Base-by-base conservation (phyloP, 176 grass and related monocot genomes). In the Cymbopogon citratus region DNA sequence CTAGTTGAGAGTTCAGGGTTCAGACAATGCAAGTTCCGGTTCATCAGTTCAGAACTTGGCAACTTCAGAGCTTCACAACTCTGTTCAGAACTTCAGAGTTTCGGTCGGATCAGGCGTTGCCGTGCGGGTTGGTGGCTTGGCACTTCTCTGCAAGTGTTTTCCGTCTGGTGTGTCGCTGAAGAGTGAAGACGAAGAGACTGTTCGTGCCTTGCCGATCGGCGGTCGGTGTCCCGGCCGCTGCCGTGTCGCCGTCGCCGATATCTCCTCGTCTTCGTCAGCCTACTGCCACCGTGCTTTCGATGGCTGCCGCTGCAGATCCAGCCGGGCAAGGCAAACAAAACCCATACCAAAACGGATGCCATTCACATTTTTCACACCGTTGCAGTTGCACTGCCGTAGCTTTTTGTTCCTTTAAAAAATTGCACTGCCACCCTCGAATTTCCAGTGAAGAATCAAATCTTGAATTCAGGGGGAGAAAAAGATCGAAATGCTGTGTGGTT, bases 161-260 rank as follows among this genome's bases (percentile, higher is more conserved):
- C 44, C 12, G 21, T 79, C 1, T 19, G 77, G 44, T 12, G 59
- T 62, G 56, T 14, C 60, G 5, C 60, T 51, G 5, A 51, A 49
- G 46, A 49, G 45, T 2, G 48, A 78, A 56, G 63, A 63, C 64
- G 18, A 18, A 56, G 65, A 12, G 64, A 44, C 59, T 3, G 83
- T 18, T 12, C 3, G 54, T 23, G 24, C 40, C 14, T n/a, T 49
- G 28, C 57, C 3, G 66, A 80, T 77, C 64, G 78, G 73, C 44
- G n/a, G 87, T 82, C 83, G n/a, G 63, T 65, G 28, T 66, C 78
- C 28, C 9, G 51, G 78, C 12, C 12, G 88, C 67, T 82, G 4
- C 48, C 65, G 31, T 39, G 79, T 89, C 83, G 78, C 78, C 66
- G 60, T 89, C 66, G 57, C 57, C 61, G 21, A 59, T 57, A 59